Base-by-base conservation (phyloP, 1,284 basidiomycete genomes). In the Irpex sp. region DNA sequence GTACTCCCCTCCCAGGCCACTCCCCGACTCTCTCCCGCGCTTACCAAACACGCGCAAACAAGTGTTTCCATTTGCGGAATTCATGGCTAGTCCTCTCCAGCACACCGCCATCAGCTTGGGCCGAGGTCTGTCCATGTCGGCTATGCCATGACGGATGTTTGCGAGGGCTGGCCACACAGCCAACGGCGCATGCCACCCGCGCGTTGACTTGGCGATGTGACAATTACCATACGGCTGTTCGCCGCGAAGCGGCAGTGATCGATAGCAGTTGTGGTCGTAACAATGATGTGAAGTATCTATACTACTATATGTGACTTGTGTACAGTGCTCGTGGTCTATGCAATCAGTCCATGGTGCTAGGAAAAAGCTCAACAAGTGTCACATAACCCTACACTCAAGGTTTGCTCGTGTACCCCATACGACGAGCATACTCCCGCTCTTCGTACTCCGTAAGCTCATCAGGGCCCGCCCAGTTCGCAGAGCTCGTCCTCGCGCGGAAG, bases 391-490 rank as follows among this genome's bases (percentile, higher is more conserved):
- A 26, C 26, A 3, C 6, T 31, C 26, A 56, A 2, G 54, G 34
- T 36, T 56, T 56, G 15, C 34, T 56, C 59, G 65, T 69, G 79
- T 90, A 98, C 3, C 95, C 95, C 96, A 98, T 98, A 64, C 91
- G 82, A 70, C 83, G 84, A 2, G 89, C 93, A 73, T 97, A 98
- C 69, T 94, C 92, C 63, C 82, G 79, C 77, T 96, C 88, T 76
- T 98, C 96, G 66, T 90, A 85, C 44, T 81, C 76, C 5, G 94
- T 96, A 67, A 98, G 79, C 40, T 87, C 83, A 78, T 98, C 96
- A 13, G 88, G 79, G 15, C 93, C 93, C 15, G 86, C 85, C 96
- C 96, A 98, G 74, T 97, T 97, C 51, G 96, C 96, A 17, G 93
- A 96, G 71, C 92, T 95, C 5, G 94, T 94, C 60, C 96, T 83